Conservation (phyloP, 2,329 filamentous ascomycete genomes). For the Calonectria crousiana region DNA sequence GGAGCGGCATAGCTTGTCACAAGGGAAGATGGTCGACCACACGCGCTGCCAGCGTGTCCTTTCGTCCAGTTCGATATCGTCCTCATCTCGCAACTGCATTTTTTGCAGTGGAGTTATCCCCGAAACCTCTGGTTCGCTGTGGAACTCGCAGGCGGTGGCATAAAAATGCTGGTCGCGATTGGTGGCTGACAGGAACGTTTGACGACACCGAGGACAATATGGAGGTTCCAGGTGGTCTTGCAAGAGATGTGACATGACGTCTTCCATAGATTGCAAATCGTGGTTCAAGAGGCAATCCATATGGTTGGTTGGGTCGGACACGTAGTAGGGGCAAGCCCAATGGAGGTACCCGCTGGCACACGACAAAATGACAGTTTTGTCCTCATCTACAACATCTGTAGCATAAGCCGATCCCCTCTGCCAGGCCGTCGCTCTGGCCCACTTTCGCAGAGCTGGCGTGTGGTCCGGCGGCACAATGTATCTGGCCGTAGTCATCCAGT, state of each 20-base stretch:
- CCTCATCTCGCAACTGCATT: neutral
- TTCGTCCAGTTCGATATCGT: neutral
- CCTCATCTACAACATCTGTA: neutral
- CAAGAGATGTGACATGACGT: neutral
- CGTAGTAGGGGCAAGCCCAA: conserved; percentile 3
- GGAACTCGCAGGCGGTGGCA: neutral
- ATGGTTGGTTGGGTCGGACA: neutral
- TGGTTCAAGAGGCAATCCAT: neutral
- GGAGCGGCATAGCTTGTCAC: neutral
- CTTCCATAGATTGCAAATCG: neutral
- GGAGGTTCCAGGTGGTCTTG: neutral
- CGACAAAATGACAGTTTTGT: neutral
- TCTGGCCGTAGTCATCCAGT: neutral
- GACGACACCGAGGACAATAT: neutral
- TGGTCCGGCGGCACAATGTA: neutral
- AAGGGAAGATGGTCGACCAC: neutral
- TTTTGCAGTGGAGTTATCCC: neutral
- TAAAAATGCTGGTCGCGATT: neutral
- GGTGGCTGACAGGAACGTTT: neutral
- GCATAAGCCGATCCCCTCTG: no score
- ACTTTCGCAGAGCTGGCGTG: neutral
- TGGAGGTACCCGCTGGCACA: neutral
- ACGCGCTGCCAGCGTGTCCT: neutral
- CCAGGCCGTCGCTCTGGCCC: neutral
- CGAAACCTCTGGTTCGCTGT: neutral